These are phyloP conservation scores for Diaporthe batatas DNA, from an alignment of 2,329 filamentous ascomycete genomes.

Conservation along the genomic window DNA sequence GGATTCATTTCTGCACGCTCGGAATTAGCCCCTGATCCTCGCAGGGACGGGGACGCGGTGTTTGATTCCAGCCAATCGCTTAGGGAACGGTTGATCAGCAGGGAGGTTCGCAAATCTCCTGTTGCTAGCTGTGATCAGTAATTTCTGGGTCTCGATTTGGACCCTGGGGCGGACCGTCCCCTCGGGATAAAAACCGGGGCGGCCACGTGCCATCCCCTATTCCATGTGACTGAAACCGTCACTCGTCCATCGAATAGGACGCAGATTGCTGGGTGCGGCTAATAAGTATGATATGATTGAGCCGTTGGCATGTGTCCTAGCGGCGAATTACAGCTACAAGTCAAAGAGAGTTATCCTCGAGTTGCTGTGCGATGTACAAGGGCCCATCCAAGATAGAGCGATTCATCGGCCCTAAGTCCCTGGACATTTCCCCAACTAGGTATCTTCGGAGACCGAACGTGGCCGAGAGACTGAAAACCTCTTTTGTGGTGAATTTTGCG, in stretches of 20 bases:
- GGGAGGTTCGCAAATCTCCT: conserved; percentile 37
- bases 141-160: conserved; percentile 36
- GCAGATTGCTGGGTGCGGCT: conserved; percentile 4
- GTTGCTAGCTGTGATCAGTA: conserved; percentile 39
- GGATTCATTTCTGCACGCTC: conserved; percentile 33
- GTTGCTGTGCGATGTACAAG: neutral
- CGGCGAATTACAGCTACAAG: neutral
- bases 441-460: neutral
- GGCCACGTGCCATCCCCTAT: conserved; percentile 30
- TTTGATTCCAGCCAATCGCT: conserved; percentile 35
- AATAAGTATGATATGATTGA: neutral
- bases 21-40: conserved; percentile 38
- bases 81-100: conserved; percentile 18
- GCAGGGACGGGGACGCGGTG: conserved; percentile 35
- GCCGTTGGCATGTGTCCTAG: neutral
- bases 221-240: neutral
- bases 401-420: neutral
- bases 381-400: too few species aligned
- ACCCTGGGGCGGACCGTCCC: conserved; percentile 38
- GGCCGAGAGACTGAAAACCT: neutral
- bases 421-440: neutral
- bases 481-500: neutral
- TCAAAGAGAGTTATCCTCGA: neutral
- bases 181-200: conserved; percentile 35
- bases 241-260: conserved; percentile 2